phyloP scores from a whole-genome alignment of 106 monocot species.

The Narthecium ossifragum region DNA sequence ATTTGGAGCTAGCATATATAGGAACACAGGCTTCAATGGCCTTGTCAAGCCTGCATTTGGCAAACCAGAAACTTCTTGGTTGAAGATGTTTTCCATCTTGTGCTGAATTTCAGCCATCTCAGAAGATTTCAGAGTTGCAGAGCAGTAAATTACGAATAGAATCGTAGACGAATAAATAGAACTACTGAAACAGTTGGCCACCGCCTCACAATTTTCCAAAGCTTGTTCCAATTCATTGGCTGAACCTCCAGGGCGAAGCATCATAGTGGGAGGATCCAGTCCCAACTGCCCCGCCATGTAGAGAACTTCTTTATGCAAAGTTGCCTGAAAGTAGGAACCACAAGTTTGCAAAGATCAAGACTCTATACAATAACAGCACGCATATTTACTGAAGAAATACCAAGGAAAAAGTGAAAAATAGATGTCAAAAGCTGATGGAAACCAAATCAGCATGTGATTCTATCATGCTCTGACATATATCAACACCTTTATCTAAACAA shows the following conservation, averaged over 20 bases:
- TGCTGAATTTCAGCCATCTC: slow-evolving; percentile 48
- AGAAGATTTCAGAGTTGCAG: slow-evolving; percentile 35
- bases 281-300: slow-evolving; percentile 81
- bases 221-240: slow-evolving; percentile 58
- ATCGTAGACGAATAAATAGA: slow-evolving; percentile 56
- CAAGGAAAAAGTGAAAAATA: too few relatives aligned
- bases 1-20: slow-evolving; percentile 49
- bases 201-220: slow-evolving; percentile 72
- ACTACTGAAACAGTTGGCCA: slow-evolving; percentile 63
- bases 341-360: too few relatives aligned
- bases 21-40: slow-evolving; percentile 22
- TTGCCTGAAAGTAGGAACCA: slow-evolving; percentile 38
- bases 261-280: slow-evolving; percentile 89
- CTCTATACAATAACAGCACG: too few relatives aligned
- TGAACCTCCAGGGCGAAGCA: slow-evolving; percentile 51
- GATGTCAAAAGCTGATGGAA: too few relatives aligned
- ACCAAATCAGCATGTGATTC: too few relatives aligned
- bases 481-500: too few relatives aligned
- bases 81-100: slow-evolving; percentile 13
- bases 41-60: slow-evolving; percentile 1
- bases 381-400: too few relatives aligned
- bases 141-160: slow-evolving; percentile 70
- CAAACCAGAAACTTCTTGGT: neutral
- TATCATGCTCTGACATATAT: too few relatives aligned
- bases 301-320: slow-evolving; percentile 51